Percentiles rank a stretch among this genome's conserved stretches.
These are phyloP conservation scores for Sporothrix humicola DNA, from an alignment of 2,329 filamentous ascomycete genomes.

Conservation along the genomic window DNA sequence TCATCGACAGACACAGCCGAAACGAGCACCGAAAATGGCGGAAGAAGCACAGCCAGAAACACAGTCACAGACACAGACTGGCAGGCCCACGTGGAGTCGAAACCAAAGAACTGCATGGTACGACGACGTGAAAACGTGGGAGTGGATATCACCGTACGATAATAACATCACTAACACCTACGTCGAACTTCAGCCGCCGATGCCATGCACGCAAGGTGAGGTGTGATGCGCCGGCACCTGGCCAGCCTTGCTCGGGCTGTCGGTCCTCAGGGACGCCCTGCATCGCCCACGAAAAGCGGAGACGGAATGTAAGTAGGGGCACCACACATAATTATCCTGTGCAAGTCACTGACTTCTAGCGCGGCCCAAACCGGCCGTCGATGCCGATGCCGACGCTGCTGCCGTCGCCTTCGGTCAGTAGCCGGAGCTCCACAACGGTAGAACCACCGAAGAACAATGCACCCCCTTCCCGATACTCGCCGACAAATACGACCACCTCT, in stretches of 20 bases:
- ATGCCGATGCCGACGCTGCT: conserved; percentile 31
- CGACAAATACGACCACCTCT: background rate
- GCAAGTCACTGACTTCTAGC: no score
- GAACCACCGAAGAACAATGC: background rate
- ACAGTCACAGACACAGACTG: background rate
- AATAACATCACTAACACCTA: background rate
- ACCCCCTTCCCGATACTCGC: background rate
- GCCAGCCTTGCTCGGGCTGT: conserved; percentile 33
- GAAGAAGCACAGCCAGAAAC: no score
- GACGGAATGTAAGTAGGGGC: conserved; percentile 35
- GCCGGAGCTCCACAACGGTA: background rate
- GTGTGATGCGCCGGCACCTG: conserved; percentile 28
- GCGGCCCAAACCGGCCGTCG: conserved; percentile 30
- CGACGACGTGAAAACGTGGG: background rate
- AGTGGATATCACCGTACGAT: background rate
- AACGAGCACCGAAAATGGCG: background rate
- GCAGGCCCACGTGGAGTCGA: conserved; percentile 18
- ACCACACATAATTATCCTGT: no score
- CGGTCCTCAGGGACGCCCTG: conserved; percentile 33
- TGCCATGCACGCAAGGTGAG: conserved; percentile 36
- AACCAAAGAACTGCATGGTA: conserved; percentile 30
- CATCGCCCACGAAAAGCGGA: conserved; percentile 36
- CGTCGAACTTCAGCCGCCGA: conserved; percentile 34
- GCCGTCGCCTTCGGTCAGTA: conserved; percentile 22
- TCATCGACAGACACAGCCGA: background rate